These are phyloP conservation scores for Breviolum minutum DNA, from an alignment of 73 alveolate genomes.

Conservation along the genomic window DNA sequence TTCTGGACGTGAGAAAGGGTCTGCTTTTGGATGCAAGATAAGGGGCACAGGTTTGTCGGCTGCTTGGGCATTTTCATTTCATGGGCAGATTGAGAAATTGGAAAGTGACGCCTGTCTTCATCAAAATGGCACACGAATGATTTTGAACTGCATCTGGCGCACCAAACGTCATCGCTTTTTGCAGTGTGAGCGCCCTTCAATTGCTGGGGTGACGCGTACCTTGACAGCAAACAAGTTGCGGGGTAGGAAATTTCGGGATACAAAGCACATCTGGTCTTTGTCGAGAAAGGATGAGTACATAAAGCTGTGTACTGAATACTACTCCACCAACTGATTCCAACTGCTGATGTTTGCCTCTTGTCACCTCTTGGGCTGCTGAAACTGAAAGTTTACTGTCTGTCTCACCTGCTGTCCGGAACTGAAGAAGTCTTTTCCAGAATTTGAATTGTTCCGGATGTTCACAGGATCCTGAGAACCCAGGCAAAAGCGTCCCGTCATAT, in stretches of 20 bases:
- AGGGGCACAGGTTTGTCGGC: background rate
- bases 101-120: too few species aligned
- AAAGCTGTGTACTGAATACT: too few species aligned
- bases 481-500: slow-evolving; percentile 29
- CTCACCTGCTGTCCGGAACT: too few species aligned
- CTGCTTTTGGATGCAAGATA: background rate
- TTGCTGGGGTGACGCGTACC: slow-evolving; percentile 84
- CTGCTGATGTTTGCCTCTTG: background rate
- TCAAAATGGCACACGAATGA: too few species aligned
- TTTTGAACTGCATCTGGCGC: background rate
- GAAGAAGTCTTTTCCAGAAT: background rate
- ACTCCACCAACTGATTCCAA: too few species aligned
- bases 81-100: background rate
- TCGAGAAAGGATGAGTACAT: too few species aligned
- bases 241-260: too few species aligned
- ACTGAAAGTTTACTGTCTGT: background rate
- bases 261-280: background rate
- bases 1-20: too few species aligned
- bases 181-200: slow-evolving; percentile 38
- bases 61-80: background rate
- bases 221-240: background rate
- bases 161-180: slow-evolving; percentile 59
- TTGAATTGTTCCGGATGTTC: background rate
- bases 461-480: background rate
- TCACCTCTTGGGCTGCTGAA: background rate